Percentiles rank a stretch among this genome's conserved stretches.
phyloP scores from a whole-genome alignment of 108 stramenopile species.

The Cyclostephanos invisitatus region DNA sequence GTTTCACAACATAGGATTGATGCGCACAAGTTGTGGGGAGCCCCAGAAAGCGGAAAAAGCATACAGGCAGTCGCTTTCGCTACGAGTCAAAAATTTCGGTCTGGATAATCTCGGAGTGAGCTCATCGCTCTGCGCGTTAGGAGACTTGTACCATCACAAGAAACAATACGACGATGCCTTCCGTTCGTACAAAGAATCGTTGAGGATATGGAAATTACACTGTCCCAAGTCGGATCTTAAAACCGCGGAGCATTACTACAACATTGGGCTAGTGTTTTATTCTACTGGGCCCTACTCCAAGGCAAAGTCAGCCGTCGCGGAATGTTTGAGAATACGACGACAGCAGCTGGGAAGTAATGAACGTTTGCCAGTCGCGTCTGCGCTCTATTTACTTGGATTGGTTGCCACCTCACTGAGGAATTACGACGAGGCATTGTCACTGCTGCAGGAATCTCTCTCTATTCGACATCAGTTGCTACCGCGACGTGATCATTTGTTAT shows the following conservation, averaged over 20 bases:
- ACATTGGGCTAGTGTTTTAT: constrained; percentile 50
- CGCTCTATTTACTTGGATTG: constrained; percentile 41
- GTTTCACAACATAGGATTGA: constrained; percentile 49
- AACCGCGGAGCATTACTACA: constrained; percentile 48
- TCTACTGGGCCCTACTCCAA: constrained; percentile 47
- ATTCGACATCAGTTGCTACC: constrained; percentile 32
- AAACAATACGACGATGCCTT: constrained; percentile 49
- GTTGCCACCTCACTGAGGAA: constrained; percentile 31
- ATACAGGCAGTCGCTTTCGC: constrained; percentile 48
- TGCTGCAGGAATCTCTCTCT: constrained; percentile 35
- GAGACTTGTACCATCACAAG: constrained; percentile 47
- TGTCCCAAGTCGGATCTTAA: constrained; percentile 25
- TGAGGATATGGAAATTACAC: constrained; percentile 51
- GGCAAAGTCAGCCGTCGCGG: constrained; percentile 34
- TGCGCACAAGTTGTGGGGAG: constrained; percentile 41
- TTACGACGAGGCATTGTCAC: constrained; percentile 33
- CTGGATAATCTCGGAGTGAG: constrained; percentile 44
- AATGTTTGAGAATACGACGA: constrained; percentile 46
- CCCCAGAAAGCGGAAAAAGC: constrained; percentile 51
- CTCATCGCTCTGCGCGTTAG: constrained; percentile 48
- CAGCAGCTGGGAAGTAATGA: constrained; percentile 20
- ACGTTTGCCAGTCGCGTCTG: constrained; percentile 30
- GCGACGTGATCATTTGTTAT: constrained; percentile 32
- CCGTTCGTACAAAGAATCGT: constrained; percentile 53
- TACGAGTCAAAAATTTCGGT: constrained; percentile 54